Base-by-base conservation (phyloP, 176 grass and related monocot species). In the Oropetium thomaeum region DNA sequence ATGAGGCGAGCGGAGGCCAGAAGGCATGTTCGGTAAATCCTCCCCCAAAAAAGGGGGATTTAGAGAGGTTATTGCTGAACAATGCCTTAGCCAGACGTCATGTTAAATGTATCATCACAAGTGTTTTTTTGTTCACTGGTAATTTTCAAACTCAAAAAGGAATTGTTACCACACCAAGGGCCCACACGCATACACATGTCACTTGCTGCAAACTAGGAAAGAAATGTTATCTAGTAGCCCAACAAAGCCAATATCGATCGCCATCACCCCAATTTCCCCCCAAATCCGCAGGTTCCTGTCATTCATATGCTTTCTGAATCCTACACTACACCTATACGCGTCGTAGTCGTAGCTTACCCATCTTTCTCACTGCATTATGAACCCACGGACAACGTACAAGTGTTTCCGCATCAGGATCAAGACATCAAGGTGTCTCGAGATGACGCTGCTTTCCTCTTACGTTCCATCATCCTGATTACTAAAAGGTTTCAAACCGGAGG, bases 271-370 rank as follows among this genome's bases (percentile, higher is more conserved):
- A 31, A 29, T 66, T 15, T 62, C 13, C 3, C 75, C 13, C 3
- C 8, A 41, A 42, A 26, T 61, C 29, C 59, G 14, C 28, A 28
- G 30, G 54, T 10, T 49, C 27, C 61, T 30, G n/a, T 3, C 52
- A n/a, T n/a, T n/a, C n/a, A n/a, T n/a, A n/a, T 69, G 39, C 52
- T 44, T 48, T 79, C 53, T 70, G 39, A 79, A 26, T 22, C 12
- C 35, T 44, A 33, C 2, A 29, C 49, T n/a, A n/a, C n/a, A n/a
- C n/a, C n/a, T n/a, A n/a, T n/a, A n/a, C n/a, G n/a, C n/a, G n/a
- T n/a, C n/a, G n/a, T n/a, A n/a, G n/a, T n/a, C 43, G 8, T 79
- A 59, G 12, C 40, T 34, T 4, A 14, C 23, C 16, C 9, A 80
- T 38, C 10, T 59, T n/a, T n/a, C n/a, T 48, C 53, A 3, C 53